Base-by-base conservation (phyloP, 305 asterid genomes). In the Coffea humblotiana region DNA sequence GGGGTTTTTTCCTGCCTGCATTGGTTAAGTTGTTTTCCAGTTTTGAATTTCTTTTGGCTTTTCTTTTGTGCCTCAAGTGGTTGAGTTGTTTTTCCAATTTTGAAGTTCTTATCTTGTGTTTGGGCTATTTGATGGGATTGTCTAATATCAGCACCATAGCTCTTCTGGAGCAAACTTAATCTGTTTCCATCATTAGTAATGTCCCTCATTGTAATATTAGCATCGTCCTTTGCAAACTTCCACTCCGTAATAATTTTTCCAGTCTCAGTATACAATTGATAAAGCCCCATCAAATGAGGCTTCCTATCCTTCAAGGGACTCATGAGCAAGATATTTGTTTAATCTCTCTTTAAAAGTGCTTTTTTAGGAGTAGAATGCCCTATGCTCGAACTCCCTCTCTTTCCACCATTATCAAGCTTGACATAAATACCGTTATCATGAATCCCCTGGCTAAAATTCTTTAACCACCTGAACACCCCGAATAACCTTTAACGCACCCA, bases 301-400 rank as follows among this genome's bases (percentile, higher is more conserved):
- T 87, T 94, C 40, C 97, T 97, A 76, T 90, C 97, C 86, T 91
- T 90, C 48, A 87, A 49, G 12, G 97, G 96, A 79, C 98, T 96
- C 98, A 92, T 94, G 63, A 96, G 91, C 96, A 96, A 86, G 97
- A 96, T 96, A 84, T 94, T 96, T 1, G 98, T 90, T 86, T 94
- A 98, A 25, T 97, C 99, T 80, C 97, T 93, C 99, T 92, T 96
- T 90, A 96, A 56, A 81, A 94, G 96, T 7, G 93, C 92, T 88
- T 91, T 96, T 61, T 89, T 96, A 2, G 98, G 97, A 2, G 93
- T 91, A 6, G 93, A 81, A 29, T 78, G 87, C 21, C 88, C 89
- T 54, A 72, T 56, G 67, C 87, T 83, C 25, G 89, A 81, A 77
- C 79, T 79, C 45, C 80, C 88, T 86, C 77, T 78, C 74, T 79